These are phyloP conservation scores for Aspergillus panamensis DNA, from an alignment of 495 filamentous ascomycete species.

Conservation along the genomic window DNA sequence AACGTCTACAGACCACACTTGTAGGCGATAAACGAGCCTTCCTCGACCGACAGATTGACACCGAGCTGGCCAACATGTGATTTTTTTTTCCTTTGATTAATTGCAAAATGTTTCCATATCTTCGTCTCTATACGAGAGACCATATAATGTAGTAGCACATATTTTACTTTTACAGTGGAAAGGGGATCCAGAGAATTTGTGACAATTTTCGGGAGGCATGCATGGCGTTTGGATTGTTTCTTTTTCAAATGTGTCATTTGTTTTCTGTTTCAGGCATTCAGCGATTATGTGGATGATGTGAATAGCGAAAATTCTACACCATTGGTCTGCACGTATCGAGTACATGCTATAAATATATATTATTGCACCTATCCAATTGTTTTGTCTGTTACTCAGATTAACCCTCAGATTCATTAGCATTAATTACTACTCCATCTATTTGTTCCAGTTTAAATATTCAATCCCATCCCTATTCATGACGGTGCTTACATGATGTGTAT, in stretches of 20 bases:
- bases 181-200: not conserved
- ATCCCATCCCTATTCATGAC: too few relatives aligned
- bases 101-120: not conserved
- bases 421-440: too few relatives aligned
- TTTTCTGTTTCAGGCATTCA: slow-evolving; percentile 21
- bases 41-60: slow-evolving; percentile 88
- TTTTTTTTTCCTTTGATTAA: slow-evolving; percentile 13
- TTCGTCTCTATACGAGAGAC: not conserved
- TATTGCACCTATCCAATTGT: too few relatives aligned
- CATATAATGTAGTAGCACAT: slow-evolving; percentile 1
- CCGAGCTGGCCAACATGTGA: slow-evolving; percentile 89
- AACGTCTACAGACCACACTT: slow-evolving; percentile 83
- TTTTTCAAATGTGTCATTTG: not conserved
- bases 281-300: slow-evolving; percentile 21
- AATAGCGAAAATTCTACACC: slow-evolving; percentile 3
- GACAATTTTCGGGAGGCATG: slow-evolving; percentile 24
- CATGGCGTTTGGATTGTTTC: slow-evolving; percentile 28
- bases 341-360: not conserved
- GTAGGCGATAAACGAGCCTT: slow-evolving; percentile 76
- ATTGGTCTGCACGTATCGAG: not conserved
- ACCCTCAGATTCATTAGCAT: too few relatives aligned
- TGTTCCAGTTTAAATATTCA: too few relatives aligned
- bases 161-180: slow-evolving; percentile 5
- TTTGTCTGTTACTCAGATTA: too few relatives aligned
- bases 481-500: too few relatives aligned